Base-by-base conservation (phyloP, 805 yeast species). In the Ogataea allantospora region DNA sequence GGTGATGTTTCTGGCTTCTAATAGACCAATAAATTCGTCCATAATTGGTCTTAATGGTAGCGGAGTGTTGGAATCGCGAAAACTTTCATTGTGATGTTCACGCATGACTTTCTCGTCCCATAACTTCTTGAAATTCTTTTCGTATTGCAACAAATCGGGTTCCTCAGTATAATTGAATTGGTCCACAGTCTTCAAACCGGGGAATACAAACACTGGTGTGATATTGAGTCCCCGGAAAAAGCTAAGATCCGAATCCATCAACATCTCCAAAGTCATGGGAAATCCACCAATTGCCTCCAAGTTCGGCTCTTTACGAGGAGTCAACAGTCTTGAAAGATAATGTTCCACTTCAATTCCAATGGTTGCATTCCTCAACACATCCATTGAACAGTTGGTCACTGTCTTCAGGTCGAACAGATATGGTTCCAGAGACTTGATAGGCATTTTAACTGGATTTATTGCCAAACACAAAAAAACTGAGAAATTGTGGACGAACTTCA, bases 311-410 rank as follows among this genome's bases (percentile, higher is more conserved):
- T 77, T 78, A 47, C 78, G 79, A 48, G 67, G 67, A 5, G 80
- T 67, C 43, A 83, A 61, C 28, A 83, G 67, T 36, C 86, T 64
- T 17, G 83, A 67, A 25, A 87, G 60, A 53, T 87, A 88, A 55
- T 87, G 88, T 47, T 78, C 84, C 10, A 81, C 93, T 57, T 88
- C 96, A 30, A 88, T 83, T 39, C 95, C 96, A 35, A 88, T 65
- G 11, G 81, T 75, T 18, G 89, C 74, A 52, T 80, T 78, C 40
- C 69, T 75, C 40, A 88, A 66, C 3, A 77, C 64, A 24, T 82
- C 83, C 50, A 87, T 67, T 10, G 91, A 80, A 22, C 50, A 43
- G 13, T 79, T 68, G 33, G 72, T 68, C 32, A 78, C 80, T 30
- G 83, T 62, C 42, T 80, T 75, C 43, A 82, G 73, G 48, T 87